Percentiles rank a stretch among this genome's conserved stretches.
Evolutionary conservation across 768 basidiomycete genomes (phyloP).

Genomic region (Auriscalpium microsporum): DNA sequence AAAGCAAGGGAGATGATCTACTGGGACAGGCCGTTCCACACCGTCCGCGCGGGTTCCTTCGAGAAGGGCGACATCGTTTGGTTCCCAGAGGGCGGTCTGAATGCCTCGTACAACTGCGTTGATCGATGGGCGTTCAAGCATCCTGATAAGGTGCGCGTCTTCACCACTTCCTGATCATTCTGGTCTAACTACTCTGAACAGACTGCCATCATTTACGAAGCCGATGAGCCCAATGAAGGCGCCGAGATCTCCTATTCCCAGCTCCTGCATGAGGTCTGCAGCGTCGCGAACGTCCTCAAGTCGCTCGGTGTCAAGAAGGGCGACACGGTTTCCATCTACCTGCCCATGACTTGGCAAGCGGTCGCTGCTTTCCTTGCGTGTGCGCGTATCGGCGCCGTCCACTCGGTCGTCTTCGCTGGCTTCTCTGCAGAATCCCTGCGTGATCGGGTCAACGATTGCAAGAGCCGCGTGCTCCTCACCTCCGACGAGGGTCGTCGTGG

Average conservation of each 20-base stretch:
- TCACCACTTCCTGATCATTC: background rate
- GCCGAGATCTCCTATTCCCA: constrained; percentile 71
- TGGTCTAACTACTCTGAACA: constrained; percentile 19
- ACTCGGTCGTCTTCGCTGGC: constrained; percentile 96
- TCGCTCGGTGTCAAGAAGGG: constrained; percentile 88
- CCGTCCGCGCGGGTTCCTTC: constrained; percentile 77
- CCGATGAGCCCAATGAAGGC: constrained; percentile 85
- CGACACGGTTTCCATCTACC: constrained; percentile 87
- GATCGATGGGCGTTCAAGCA: constrained; percentile 92
- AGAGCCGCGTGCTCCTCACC: constrained; percentile 86
- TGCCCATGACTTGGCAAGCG: constrained; percentile 94
- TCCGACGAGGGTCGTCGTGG: constrained; percentile 91
- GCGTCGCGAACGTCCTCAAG: constrained; percentile 87
- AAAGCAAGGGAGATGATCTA: constrained; percentile 67
- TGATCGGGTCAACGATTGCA: constrained; percentile 87
- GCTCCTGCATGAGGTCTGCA: constrained; percentile 84
- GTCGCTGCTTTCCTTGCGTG: constrained; percentile 96
- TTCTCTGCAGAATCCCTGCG: constrained; percentile 93
- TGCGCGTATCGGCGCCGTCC: constrained; percentile 92
- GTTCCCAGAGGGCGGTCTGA: constrained; percentile 93
- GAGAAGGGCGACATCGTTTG: constrained; percentile 81
- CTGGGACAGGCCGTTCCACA: constrained; percentile 88
- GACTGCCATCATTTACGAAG: constrained; percentile 97
- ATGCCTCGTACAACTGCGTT: constrained; percentile 95
- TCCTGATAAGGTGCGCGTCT: constrained; percentile 57